Evolutionary conservation across 257 asterid species (phyloP).

Genomic region (Misopates orontium): DNA sequence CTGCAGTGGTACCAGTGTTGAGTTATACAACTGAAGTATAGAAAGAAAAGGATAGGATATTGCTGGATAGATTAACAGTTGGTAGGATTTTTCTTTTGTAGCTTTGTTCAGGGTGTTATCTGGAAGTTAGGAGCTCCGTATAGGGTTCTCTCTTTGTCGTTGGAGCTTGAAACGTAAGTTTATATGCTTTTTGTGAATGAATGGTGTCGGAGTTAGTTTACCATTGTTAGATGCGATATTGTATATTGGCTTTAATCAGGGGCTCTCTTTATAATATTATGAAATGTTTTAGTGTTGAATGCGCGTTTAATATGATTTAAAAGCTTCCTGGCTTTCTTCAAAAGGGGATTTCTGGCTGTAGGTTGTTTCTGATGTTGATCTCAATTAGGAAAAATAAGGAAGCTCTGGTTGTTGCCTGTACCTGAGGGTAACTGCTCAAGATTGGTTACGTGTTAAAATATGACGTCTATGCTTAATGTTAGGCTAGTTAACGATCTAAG

Average conservation of each 20-base stretch:
- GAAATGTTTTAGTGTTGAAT: conserved; percentile 22
- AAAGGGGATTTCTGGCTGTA: conserved; percentile 6
- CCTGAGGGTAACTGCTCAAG: conserved; percentile 8
- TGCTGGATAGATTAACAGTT: conserved; percentile 33
- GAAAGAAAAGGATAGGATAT: conserved; percentile 25
- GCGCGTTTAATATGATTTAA: conserved; percentile 17
- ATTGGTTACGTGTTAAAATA: too few species aligned
- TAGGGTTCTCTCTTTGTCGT: conserved; percentile 21
- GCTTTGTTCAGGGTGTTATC: conserved; percentile 27
- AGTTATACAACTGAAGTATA: conserved; percentile 31
- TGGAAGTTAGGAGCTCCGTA: conserved; percentile 26
- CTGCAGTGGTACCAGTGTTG: conserved; percentile 12
- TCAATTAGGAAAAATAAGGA: neutral
- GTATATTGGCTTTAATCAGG: neutral
- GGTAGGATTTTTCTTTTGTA: conserved; percentile 17
- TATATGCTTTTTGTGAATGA: conserved; percentile 35
- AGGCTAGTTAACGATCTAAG: neutral
- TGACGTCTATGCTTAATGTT: neutral
- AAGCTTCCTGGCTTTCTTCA: conserved; percentile 30
- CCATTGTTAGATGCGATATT: conserved; percentile 21
- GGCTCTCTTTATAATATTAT: neutral
- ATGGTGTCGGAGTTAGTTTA: conserved; percentile 18
- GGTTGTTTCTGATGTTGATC: conserved; percentile 14
- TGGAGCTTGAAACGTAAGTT: conserved; percentile 26
- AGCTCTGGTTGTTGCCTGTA: conserved; percentile 20